Evolutionary conservation across 2,329 filamentous ascomycete genomes (phyloP), one percentile per base, ranked within the genome.

Genomic region (Cephalotrichum gorgonifer): DNA sequence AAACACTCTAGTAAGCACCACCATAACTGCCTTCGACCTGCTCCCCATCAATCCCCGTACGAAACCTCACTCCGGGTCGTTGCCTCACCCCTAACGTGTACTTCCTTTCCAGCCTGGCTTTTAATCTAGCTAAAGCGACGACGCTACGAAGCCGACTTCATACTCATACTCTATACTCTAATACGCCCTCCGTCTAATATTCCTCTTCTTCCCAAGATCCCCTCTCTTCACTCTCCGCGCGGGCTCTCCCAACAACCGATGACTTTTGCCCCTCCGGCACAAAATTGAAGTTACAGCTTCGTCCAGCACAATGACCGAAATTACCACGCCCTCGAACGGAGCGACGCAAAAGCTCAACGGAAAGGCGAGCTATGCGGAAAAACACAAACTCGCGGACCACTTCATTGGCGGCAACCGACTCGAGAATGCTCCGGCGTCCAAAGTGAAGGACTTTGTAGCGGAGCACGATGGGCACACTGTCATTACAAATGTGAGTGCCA

Each of bases 361-460:
- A 68, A 73, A 74, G 56, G 67, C 76, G 62, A 82, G 84, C 50
- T 89, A 86, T 64, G 81, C 88, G 56, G 83, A 88, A 58, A 88
- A 86, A 71, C 81, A 88, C 74, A 83, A 86, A 56, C 69, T 98
- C 54, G 81, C 89, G 54, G 77, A 88, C 69, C 93, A 98, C 75
- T 98, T 97, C 71, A 95, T 97, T 66, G 93, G 93, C 60, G 91
- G 93, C 55, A 96, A 95, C 74, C 80, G 83, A 64, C 71, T 98
- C 55, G 82, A 81, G 55, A 85, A 85, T 64, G 93, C 93, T 46
- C 71, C 86, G 42, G 79, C 89, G 33, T 85, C 90, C 66, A 85
- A 83, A 62, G 88, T 98, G 54, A 97, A 95, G 78, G 91, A 98
- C 69, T 98, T 97, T 71, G 91, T 98, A 44, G 81, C 86, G 47